Conservation (phyloP, 495 filamentous ascomycete genomes). For the Neohortaea acidophila region DNA sequence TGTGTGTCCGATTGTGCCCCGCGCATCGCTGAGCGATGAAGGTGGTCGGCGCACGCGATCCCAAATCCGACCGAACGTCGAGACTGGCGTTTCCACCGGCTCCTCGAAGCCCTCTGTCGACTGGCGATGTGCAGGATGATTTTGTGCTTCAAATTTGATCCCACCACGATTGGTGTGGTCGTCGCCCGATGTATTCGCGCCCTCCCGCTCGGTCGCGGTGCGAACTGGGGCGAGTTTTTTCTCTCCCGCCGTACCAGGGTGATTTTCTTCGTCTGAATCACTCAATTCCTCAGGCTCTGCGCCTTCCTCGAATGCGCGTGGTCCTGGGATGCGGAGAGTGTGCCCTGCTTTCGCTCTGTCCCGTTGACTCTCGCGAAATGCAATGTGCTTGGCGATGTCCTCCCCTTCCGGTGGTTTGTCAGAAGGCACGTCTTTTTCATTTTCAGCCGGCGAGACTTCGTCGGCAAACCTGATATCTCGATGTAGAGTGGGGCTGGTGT, state of each 20-base stretch:
- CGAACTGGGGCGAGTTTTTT: neutral
- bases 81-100: too few relatives aligned
- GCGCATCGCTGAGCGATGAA: neutral
- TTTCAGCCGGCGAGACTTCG: slow-evolving; percentile 32
- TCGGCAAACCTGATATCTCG: slow-evolving; percentile 48
- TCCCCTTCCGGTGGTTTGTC: slow-evolving; percentile 6
- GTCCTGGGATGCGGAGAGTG: slow-evolving; percentile 70
- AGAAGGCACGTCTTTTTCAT: neutral
- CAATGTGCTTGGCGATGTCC: slow-evolving; percentile 51
- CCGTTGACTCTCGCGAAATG: slow-evolving; percentile 63
- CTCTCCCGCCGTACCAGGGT: slow-evolving; percentile 7
- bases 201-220: neutral
- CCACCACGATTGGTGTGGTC: slow-evolving; percentile 27
- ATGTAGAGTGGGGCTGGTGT: slow-evolving; percentile 13
- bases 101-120: neutral
- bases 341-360: slow-evolving; percentile 51
- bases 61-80: too few relatives aligned
- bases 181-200: slow-evolving; percentile 10
- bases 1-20: slow-evolving; percentile 19
- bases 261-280: slow-evolving; percentile 25
- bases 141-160: slow-evolving; percentile 37
- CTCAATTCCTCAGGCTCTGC: slow-evolving; percentile 48
- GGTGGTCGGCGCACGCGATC: too few relatives aligned
- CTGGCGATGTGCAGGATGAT: slow-evolving; percentile 18
- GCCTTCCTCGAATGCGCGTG: slow-evolving; percentile 70